Percentiles rank a stretch among this genome's conserved stretches.
Conservation (phyloP, 371 early-diverging fungal genomes). For the Zopfochytrium polystomum region DNA sequence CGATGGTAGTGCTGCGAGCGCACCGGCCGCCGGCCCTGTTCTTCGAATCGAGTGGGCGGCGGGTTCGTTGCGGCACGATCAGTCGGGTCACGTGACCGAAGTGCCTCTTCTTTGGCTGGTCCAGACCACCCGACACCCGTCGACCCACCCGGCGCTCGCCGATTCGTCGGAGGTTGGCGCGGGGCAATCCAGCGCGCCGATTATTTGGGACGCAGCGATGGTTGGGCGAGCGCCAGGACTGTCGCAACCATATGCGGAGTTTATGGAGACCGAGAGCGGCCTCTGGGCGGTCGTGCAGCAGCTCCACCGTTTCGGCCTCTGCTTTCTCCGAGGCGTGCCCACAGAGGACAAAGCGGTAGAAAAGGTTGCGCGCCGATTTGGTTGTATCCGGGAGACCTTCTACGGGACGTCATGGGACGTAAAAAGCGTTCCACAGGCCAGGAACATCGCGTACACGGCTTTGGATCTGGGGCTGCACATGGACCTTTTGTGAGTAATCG, state of each 20-base stretch:
- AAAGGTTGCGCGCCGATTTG: slow-evolving; percentile 67
- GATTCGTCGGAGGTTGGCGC: slow-evolving; percentile 8
- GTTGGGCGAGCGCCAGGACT: slow-evolving; percentile 47
- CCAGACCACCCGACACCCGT: too few species aligned
- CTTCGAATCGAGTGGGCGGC: slow-evolving; percentile 22
- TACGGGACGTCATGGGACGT: slow-evolving; percentile 86
- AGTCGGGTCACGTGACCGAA: too few species aligned
- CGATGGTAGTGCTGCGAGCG: background rate
- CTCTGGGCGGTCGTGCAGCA: slow-evolving; percentile 56
- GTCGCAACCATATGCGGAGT: slow-evolving; percentile 62
- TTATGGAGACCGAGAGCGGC: slow-evolving; percentile 54
- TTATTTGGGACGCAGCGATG: slow-evolving; percentile 51
- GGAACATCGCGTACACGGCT: slow-evolving; percentile 86
- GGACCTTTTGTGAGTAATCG: slow-evolving; percentile 76
- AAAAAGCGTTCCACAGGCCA: slow-evolving; percentile 69
- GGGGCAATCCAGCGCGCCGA: slow-evolving; percentile 28
- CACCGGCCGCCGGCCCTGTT: background rate
- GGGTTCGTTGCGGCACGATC: slow-evolving; percentile 7
- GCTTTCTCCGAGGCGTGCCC: slow-evolving; percentile 71
- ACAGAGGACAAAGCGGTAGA: slow-evolving; percentile 49
- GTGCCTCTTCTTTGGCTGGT: too few species aligned
- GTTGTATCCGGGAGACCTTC: slow-evolving; percentile 74
- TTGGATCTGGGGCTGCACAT: slow-evolving; percentile 83
- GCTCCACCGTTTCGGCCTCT: slow-evolving; percentile 67
- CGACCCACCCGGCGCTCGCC: slow-evolving; percentile 10